Conservation (phyloP, 176 grass and related monocot genomes). For the Alloteropsis semialata region DNA sequence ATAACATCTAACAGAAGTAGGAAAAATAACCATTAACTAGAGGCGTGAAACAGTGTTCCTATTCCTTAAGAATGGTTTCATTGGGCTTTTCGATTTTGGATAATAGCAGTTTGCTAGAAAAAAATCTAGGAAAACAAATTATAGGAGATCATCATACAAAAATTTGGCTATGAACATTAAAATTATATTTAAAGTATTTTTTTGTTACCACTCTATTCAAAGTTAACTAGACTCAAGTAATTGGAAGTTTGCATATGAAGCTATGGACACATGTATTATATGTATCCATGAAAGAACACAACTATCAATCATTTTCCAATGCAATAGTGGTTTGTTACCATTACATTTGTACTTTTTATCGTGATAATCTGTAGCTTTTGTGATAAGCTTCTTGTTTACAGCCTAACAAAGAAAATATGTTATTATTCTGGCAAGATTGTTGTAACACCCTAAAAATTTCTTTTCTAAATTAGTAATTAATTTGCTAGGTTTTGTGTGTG, state of each 20-base stretch:
- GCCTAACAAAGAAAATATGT: neutral
- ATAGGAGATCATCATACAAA: neutral
- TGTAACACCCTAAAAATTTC: no score
- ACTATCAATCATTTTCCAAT: neutral
- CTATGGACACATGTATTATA: neutral
- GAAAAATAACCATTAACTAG: neutral
- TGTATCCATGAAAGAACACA: neutral
- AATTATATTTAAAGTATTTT: neutral
- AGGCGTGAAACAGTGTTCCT: neutral
- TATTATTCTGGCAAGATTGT: neutral
- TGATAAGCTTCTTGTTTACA: neutral
- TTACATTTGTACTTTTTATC: neutral
- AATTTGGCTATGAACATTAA: neutral
- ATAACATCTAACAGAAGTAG: conserved; percentile 2
- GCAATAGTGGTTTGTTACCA: neutral
- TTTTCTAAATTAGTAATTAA: no score
- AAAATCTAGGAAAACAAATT: neutral
- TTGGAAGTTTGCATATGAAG: neutral
- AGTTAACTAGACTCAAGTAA: neutral
- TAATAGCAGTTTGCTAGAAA: neutral
- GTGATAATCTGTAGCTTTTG: neutral
- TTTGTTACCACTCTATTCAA: neutral
- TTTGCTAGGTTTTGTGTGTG: no score
- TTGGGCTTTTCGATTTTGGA: neutral
- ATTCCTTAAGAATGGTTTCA: neutral